Percentiles rank a stretch among this genome's conserved stretches.
Conservation (phyloP, 345 rosid species). For the Salix suchowensis region DNA sequence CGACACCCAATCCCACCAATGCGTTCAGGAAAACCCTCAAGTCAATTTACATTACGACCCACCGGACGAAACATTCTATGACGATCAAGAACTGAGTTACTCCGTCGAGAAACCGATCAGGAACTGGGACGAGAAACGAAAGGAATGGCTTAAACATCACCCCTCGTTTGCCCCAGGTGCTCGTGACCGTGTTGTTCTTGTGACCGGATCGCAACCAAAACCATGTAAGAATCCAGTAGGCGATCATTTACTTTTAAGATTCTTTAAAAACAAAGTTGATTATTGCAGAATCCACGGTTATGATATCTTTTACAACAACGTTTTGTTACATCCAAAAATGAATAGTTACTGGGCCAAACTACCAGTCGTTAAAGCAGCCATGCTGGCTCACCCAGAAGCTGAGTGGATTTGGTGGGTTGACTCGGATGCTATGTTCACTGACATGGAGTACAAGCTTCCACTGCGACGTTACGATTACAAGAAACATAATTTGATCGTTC, state of each 20-base stretch:
- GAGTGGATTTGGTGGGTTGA: conserved; percentile 99
- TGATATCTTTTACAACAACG: conserved; percentile 80
- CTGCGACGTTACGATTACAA: conserved; percentile 45
- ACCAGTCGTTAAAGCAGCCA: conserved; percentile 69
- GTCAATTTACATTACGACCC: conserved; percentile 49
- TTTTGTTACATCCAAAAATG: conserved; percentile 78
- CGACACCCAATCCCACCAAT: background rate
- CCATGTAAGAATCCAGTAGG: conserved; percentile 90
- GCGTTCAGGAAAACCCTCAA: conserved; percentile 19
- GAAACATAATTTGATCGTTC: conserved; percentile 72
- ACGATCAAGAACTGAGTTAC: conserved; percentile 64
- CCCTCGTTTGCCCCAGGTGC: conserved; percentile 64
- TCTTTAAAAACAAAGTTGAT: conserved; percentile 89
- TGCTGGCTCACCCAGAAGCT: conserved; percentile 95
- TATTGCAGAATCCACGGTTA: conserved; percentile 81
- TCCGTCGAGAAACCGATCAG: conserved; percentile 50
- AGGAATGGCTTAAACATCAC: conserved; percentile 61
- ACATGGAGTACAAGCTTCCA: conserved; percentile 87
- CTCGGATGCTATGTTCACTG: conserved; percentile 87
- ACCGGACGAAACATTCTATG: conserved; percentile 59
- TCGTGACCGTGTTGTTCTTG: conserved; percentile 54
- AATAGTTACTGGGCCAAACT: conserved; percentile 73
- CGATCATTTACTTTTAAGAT: conserved; percentile 70
- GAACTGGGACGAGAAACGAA: conserved; percentile 78
- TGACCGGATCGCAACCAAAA: conserved; percentile 79